These are phyloP conservation scores for Groenewaldozyma auringiensis DNA, from an alignment of 1,139 yeast species.

Conservation along the genomic window DNA sequence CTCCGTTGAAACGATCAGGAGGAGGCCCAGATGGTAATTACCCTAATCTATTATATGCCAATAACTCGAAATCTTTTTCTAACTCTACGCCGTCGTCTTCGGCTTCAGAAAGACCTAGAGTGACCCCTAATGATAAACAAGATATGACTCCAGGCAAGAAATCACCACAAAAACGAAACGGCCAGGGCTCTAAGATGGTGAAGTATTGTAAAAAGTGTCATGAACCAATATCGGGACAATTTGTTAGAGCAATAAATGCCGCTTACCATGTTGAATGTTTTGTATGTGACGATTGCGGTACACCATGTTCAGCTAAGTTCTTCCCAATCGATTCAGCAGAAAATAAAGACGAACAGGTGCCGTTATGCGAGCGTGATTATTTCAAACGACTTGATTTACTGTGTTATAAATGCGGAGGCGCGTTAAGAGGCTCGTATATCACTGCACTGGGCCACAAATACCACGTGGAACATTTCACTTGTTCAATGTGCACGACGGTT, in stretches of 20 bases:
- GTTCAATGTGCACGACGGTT: conserved; percentile 78
- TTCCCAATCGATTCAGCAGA: conserved; percentile 43
- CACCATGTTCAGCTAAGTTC: conserved; percentile 64
- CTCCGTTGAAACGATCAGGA: background rate
- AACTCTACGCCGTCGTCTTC: background rate
- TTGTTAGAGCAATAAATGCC: conserved; percentile 73
- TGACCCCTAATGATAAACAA: background rate
- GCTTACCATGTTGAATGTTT: conserved; percentile 86
- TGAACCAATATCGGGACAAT: conserved; percentile 64
- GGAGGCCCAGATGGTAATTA: background rate
- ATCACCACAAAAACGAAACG: background rate
- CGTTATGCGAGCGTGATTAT: conserved; percentile 90
- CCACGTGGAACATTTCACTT: conserved; percentile 92
- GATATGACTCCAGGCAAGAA: too few relatives aligned
- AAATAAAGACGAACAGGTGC: conserved; percentile 50
- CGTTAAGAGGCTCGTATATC: conserved; percentile 86
- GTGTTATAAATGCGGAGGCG: conserved; percentile 77
- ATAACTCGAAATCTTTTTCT: background rate
- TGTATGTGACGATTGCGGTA: conserved; percentile 73
- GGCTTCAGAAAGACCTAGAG: background rate
- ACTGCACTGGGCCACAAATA: conserved; percentile 89
- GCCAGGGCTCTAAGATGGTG: conserved; percentile 7
- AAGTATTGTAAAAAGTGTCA: conserved; percentile 55
- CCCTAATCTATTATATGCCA: background rate
- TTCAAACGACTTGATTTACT: conserved; percentile 75